Base-by-base conservation (phyloP, 257 asterid species). In the Solanum rostratum region DNA sequence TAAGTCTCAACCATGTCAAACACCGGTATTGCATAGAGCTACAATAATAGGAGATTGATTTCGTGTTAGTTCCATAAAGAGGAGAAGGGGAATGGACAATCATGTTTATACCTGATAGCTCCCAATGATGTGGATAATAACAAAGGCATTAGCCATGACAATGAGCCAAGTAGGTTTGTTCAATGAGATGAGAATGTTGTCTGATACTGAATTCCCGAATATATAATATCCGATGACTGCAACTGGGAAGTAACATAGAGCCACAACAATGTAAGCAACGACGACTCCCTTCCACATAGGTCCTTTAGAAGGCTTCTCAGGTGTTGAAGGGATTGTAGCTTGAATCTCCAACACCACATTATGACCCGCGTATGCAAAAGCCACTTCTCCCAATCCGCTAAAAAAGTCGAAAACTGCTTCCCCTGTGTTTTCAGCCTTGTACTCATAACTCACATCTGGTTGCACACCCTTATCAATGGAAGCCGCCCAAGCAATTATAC, bases 201-300 rank as follows among this genome's bases (percentile, higher is more conserved):
- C 99, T 0, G 85, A 90, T 0, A 95, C 94, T 0, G 33, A 1
- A 55, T 96, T 96, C 10, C 99, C 99, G 54, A 90, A 96, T 84
- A 87, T 84, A 89, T 91, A 89, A 85, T 89, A 96, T n/a, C 99
- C 98, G 2, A 96, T 84, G 81, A 95, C 84, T 70, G 99, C 97
- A 37, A 96, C 98, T 0, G 99, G 98, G 89, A 96, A 96, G 87
- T 95, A 96, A 90, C 99, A 96, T n/a, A 95, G 37, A 0, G 99
- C 98, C 3, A 96, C 98, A 20, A 96, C 90, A 4, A 93, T 88
- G 81, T 96, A 96, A 68, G 99, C 99, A 79, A 96, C 93, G 11
- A 96, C 7, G 3, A 95, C 98, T 45, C 99, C 99, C 82, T 89
- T 91, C 99, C 99, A 96, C 99, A 96, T 96, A 2, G 98, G 92